A percentile compares a stretch with the other conserved stretches of the same genome.
Evolutionary conservation across 2,329 filamentous ascomycete genomes (phyloP).

Genomic region (Beauveria brongniartii): DNA sequence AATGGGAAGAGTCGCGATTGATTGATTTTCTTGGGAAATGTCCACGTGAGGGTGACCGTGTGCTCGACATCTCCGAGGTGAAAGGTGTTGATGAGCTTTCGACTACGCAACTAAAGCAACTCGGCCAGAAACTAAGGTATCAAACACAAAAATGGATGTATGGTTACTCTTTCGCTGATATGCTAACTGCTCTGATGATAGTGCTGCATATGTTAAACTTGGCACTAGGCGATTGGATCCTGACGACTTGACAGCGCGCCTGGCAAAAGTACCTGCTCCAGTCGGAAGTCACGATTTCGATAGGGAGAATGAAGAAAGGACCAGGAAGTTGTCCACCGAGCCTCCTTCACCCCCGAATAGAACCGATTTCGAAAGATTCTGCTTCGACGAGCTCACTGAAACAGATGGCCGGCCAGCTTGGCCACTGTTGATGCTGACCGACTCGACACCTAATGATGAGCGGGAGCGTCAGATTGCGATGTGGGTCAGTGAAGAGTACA

Average conservation of each 20-base stretch:
- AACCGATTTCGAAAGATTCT: not conserved
- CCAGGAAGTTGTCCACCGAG: not conserved
- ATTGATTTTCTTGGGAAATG: not conserved
- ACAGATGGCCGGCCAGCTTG: too few relatives aligned
- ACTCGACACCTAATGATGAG: too few relatives aligned
- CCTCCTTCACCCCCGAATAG: not conserved
- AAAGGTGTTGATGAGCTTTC: not conserved
- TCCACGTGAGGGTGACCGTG: not conserved
- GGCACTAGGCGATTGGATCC: not conserved
- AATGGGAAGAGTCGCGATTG: not conserved
- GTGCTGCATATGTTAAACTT: not conserved
- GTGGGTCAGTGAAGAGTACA: not conserved
- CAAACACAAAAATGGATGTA: not conserved
- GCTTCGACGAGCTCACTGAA: not conserved
- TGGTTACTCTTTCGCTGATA: too few relatives aligned
- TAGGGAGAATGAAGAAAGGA: not conserved
- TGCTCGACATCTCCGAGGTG: not conserved
- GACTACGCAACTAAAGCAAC: not conserved
- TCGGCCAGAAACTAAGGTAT: not conserved
- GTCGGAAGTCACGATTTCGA: not conserved
- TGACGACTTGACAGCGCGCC: not conserved
- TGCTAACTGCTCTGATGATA: not conserved
- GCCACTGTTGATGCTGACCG: too few relatives aligned
- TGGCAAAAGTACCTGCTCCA: not conserved
- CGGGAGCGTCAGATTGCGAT: not conserved